Base-by-base conservation (phyloP, 2,329 filamentous ascomycete genomes). In the Aureobasidium sp. region DNA sequence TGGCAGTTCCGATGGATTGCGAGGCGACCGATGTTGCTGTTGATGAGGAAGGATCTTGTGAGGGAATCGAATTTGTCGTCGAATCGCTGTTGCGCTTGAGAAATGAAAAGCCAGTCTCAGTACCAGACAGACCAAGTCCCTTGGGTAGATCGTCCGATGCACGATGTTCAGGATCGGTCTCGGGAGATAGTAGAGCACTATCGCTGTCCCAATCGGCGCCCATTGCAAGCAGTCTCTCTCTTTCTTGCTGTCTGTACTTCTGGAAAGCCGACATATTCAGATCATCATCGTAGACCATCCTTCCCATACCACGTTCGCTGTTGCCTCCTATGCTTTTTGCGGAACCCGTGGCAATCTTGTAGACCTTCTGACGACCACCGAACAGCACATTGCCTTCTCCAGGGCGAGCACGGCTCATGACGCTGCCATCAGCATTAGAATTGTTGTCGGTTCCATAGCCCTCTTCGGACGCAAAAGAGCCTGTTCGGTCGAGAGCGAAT, bases 321-420 rank as follows among this genome's bases (percentile, higher is more conserved):
- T 61, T 59, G 61, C 76, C 70, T 61, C 75, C 68, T 67, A 75
- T 68, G 67, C 76, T 79, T 37, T 79, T 77, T 44, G 72, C 71
- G 51, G 71, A 75, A 37, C 80, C 80, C 3, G 78, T 79, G 0
- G 89, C 81, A 66, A 96, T 89, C 73, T 91, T 92, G 71, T 95
- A 97, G 41, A 97, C 87, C 77, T 97, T 97, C 73, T 97, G 94
- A 48, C 94, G 86, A 17, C 94, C 94, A 62, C 94, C 94, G 75
- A 99, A 99, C 62, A 99, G 76, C 67, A 90, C 88, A 71, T 97
- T 99, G 50, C 93, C 91, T 71, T 97, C 93, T 1, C 84, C 87
- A 0, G 90, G 91, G 68, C 92, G 87, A 8, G 88, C 80, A 57
- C 94, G 83, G 68, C 81, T 87, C 89, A 97, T 93, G n/a, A 97